Evolutionary conservation across 305 asterid species (phyloP).

Genomic region (Fraxinus xanthoxyloides): DNA sequence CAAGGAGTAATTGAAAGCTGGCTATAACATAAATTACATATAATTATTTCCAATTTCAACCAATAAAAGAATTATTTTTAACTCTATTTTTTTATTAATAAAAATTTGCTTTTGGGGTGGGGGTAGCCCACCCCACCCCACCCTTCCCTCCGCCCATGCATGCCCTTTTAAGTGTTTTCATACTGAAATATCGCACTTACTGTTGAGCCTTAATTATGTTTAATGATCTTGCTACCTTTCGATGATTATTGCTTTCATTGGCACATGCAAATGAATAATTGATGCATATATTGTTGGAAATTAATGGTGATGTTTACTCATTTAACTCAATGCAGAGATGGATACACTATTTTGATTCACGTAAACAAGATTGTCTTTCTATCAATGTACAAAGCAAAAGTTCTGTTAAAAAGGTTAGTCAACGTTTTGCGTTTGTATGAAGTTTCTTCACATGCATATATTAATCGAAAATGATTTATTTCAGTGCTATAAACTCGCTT

Average conservation of each 20-base stretch:
- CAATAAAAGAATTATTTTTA: no score
- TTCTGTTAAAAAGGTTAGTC: slow-evolving; percentile 78
- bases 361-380: slow-evolving; percentile 70
- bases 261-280: neutral
- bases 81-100: no score
- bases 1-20: no score
- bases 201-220: neutral
- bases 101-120: no score
- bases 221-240: neutral
- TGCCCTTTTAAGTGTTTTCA: neutral
- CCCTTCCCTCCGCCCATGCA: no score
- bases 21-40: no score
- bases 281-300: neutral
- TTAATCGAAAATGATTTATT: neutral
- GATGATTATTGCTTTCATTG: neutral
- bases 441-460: neutral
- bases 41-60: no score
- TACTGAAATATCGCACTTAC: neutral
- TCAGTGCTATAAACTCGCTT: neutral
- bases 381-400: slow-evolving; percentile 88
- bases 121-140: no score
- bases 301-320: neutral
- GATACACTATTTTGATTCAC: slow-evolving; percentile 59
- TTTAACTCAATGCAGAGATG: slow-evolving; percentile 58
- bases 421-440: slow-evolving; percentile 8